Evolutionary conservation across 2,329 filamentous ascomycete genomes (phyloP).

Genomic region (Fusarium illudens): DNA sequence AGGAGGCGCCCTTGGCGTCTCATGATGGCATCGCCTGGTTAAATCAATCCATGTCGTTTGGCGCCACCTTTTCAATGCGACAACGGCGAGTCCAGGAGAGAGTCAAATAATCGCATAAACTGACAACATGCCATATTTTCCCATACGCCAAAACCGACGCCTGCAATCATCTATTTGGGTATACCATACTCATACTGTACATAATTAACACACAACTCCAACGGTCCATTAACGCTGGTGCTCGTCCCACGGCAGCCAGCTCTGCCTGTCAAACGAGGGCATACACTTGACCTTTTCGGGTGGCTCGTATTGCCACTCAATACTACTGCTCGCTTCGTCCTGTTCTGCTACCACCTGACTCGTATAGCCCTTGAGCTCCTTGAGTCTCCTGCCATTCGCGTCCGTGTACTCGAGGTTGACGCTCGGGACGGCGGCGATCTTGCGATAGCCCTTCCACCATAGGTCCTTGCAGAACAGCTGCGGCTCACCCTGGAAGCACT

Average conservation of each 20-base stretch:
- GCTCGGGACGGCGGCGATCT: conserved; percentile 64
- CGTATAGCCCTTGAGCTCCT: conserved; percentile 58
- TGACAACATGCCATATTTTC: neutral
- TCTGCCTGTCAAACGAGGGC: conserved; percentile 51
- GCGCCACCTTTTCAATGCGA: neutral
- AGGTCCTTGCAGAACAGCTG: conserved; percentile 67
- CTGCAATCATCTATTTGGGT: neutral
- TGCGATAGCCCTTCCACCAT: conserved; percentile 60
- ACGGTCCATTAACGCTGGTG: conserved; percentile 7
- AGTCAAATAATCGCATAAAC: too few relatives aligned
- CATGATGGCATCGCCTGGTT: neutral
- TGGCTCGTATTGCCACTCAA: neutral
- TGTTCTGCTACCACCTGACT: neutral
- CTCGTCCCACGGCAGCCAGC: conserved; percentile 51
- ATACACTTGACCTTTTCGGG: conserved; percentile 58
- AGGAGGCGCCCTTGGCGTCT: neutral
- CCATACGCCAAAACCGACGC: neutral
- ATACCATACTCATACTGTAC: neutral
- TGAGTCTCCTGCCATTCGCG: conserved; percentile 53
- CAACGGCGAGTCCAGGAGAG: neutral
- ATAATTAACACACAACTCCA: neutral
- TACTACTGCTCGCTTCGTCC: neutral
- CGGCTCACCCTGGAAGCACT: conserved; percentile 65
- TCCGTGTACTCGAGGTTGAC: conserved; percentile 65
- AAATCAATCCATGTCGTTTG: neutral